Evolutionary conservation across 148 eudicot species (phyloP).

Genomic region (Rhododendron mucronatum): DNA sequence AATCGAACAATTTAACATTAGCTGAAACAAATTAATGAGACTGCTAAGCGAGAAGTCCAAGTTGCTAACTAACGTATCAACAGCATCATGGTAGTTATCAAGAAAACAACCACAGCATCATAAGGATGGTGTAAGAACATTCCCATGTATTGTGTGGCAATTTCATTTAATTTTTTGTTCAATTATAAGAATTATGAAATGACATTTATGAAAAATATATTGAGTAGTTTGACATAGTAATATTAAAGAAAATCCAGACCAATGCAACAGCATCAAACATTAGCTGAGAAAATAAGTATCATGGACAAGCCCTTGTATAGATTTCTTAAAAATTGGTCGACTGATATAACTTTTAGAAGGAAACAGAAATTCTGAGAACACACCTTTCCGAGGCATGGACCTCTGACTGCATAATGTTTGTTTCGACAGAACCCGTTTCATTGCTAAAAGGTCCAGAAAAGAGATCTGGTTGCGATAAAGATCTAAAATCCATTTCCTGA

Average conservation of each 20-base stretch:
- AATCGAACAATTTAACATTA: background rate
- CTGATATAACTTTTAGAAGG: background rate
- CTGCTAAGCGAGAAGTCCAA: background rate
- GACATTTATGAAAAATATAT: background rate
- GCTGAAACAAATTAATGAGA: background rate
- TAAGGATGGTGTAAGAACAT: background rate
- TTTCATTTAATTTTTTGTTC: background rate
- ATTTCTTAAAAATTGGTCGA: background rate
- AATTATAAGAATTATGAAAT: background rate
- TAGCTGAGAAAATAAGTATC: background rate
- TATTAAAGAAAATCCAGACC: background rate
- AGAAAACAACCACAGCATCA: background rate
- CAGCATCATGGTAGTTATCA: background rate
- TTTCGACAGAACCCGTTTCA: slow-evolving; percentile 25
- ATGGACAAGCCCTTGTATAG: background rate
- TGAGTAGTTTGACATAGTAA: background rate
- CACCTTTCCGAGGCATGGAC: slow-evolving; percentile 44
- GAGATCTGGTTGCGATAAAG: slow-evolving; percentile 36
- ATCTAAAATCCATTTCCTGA: slow-evolving; percentile 32
- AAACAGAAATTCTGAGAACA: slow-evolving; percentile 15
- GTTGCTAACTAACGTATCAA: background rate
- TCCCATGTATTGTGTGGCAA: background rate
- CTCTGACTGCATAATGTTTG: slow-evolving; percentile 21
- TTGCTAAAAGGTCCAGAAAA: slow-evolving; percentile 27
- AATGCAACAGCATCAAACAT: background rate